phyloP scores from a whole-genome alignment of 2,329 filamentous ascomycete genomes.

The Cladorrhinum sp. region DNA sequence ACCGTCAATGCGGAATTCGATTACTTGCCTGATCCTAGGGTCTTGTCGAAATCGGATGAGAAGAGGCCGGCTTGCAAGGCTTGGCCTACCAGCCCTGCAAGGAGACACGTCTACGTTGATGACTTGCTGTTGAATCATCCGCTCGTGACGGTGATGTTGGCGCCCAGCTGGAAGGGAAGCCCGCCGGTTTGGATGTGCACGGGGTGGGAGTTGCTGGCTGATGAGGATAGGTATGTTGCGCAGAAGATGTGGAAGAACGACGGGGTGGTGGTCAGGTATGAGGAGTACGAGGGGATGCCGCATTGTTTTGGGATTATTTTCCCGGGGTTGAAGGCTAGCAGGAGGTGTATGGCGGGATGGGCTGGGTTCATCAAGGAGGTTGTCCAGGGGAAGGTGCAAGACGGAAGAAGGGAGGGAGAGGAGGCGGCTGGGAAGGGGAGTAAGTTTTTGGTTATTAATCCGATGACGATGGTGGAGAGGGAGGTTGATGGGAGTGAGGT shows the following conservation, averaged over 20 bases:
- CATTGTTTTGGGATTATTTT: conserved; percentile 67
- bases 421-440: conserved; percentile 27
- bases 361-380: conserved; percentile 51
- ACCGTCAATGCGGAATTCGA: conserved; percentile 54
- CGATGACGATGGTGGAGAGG: conserved; percentile 50
- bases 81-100: conserved; percentile 57
- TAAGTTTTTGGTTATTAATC: conserved; percentile 45
- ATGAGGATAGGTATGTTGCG: conserved; percentile 64
- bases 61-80: conserved; percentile 45
- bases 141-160: conserved; percentile 61
- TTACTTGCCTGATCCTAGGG: conserved; percentile 53
- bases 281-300: conserved; percentile 79
- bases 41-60: conserved; percentile 31
- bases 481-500: conserved; percentile 45
- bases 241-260: conserved; percentile 49
- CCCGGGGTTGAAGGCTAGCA: conserved; percentile 41
- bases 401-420: neutral
- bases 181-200: conserved; percentile 67
- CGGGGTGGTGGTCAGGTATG: conserved; percentile 60
- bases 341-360: conserved; percentile 55
- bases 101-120: conserved; percentile 52
- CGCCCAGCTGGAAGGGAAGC: conserved; percentile 55
- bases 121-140: conserved; percentile 61
- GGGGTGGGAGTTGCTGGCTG: conserved; percentile 69
- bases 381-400: conserved; percentile 30